Evolutionary conservation across 108 stramenopile genomes (phyloP), one percentile per base, ranked within the genome.

Genomic region (Cyclotella cryptica): DNA sequence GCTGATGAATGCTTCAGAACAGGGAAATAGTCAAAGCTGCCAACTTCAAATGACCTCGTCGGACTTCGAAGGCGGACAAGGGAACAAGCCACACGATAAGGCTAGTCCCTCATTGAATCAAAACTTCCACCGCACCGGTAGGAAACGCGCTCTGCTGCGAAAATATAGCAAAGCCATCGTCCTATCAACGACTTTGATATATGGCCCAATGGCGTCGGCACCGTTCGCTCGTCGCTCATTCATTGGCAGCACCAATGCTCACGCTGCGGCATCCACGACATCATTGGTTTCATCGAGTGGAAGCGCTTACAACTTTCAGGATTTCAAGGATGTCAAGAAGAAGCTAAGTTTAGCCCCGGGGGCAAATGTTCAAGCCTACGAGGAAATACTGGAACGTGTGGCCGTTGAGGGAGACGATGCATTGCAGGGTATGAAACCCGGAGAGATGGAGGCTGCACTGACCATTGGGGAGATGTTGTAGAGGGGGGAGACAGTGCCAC

Each of bases 241-340:
- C 13, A 10, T 46, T 18, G 68, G 68, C 55, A 46, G 73, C 29
- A 65, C 73, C 15, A 70, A 69, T 29, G 80, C 73, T 42, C 80
- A 74, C 40, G 80, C 80, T 21, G 73, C 73, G 45, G 67, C 80
- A 40, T 53, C 80, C 0, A 53, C 53, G 35, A 39, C 69, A 54
- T 44, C 64, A 10, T 19, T 59, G 26, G 60, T 51, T 17, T 18
- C 74, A 12, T 40, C 70, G n/a, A 62, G 47, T 42, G 47, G 51
- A 54, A 44, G 62, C 57, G 63, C 28, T 35, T 81, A 81, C 80
- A 81, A 74, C 6, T 81, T 81, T 62, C 60, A 81, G 41, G 80
- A 81, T 69, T 81, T 81, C 73, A 81, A 81, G 64, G 69, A 81
- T 69, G 73, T 81, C 57, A 81, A 81, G 44, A 74, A 74, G 53